These are phyloP conservation scores for Metschnikowia hibisci DNA, from an alignment of 805 yeast species.

Conservation along the genomic window DNA sequence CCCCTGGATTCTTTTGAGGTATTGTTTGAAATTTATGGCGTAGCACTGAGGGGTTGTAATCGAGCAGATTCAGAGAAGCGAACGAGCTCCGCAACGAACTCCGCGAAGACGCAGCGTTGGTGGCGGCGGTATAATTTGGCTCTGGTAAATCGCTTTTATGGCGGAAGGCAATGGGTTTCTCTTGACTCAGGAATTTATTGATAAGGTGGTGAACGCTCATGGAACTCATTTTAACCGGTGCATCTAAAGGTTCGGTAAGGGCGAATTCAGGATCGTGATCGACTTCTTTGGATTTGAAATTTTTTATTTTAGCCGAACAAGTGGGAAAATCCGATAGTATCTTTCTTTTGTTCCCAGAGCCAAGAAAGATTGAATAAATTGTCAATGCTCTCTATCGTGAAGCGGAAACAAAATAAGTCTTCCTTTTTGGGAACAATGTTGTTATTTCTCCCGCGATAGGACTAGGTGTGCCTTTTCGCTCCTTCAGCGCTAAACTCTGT, in stretches of 20 bases:
- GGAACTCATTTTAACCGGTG: constrained; percentile 15
- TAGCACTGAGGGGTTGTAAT: constrained; percentile 2
- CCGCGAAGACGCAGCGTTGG: not conserved
- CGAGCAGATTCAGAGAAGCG: constrained; percentile 5
- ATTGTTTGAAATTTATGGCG: not conserved
- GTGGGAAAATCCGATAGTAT: no score
- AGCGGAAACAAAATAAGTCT: constrained; percentile 1
- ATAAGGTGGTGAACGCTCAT: constrained; percentile 43
- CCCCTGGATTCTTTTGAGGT: not conserved
- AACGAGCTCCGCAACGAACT: constrained; percentile 1
- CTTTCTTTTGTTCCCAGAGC: no score
- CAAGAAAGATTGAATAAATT: no score
- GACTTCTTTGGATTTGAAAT: no score
- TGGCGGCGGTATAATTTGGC: constrained; percentile 1
- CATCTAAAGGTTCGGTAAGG: not conserved
- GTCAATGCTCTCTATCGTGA: constrained; percentile 1
- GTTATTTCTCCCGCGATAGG: constrained; percentile 7
- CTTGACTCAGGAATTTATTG: constrained; percentile 23
- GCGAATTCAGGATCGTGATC: not conserved
- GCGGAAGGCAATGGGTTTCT: constrained; percentile 4
- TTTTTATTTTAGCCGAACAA: no score
- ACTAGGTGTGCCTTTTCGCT: not conserved
- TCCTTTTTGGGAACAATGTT: constrained; percentile 3
- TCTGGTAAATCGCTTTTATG: constrained; percentile 1
- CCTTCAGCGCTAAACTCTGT: not conserved